Evolutionary conservation across 257 asterid species (phyloP), one percentile per base, ranked within the genome.

Genomic region (Hygrophila difformis): DNA sequence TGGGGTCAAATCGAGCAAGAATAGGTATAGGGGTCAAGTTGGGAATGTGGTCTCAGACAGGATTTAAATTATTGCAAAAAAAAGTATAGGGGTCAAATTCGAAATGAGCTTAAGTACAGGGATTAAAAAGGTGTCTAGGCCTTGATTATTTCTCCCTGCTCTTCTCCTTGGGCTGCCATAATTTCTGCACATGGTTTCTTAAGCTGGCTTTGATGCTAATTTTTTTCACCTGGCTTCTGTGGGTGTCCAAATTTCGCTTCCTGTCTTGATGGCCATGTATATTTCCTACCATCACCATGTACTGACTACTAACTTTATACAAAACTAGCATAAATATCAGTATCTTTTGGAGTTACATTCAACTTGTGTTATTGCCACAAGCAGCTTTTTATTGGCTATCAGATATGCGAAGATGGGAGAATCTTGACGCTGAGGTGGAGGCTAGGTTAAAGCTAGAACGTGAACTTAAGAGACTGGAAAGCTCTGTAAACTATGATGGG

Each of bases 401-500:
- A 13, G 57, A 43, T 44, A 26, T 40, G 34, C 38, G 20, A 41
- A 49, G 61, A 54, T 47, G 64, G 60, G 60, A 51, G 60, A 41
- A 45, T 41, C 16, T 33, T 39, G 38, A 34, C 44, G 59, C 38
- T n/a, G 64, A 41, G 33, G 35, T 46, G 21, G 59, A 49, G 57
- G 46, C 49, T 50, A 42, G 47, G 43, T 23, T 52, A 37, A 67
- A 61, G 65, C 68, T 20, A 42, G 69, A 61, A 40, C 56, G 66
- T 19, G 62, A 67, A 52, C 65, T 56, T 39, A 67, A 52, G 62
- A 61, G 65, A 41, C 62, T 62, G 49, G 26, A 48, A 44, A 68
- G 49, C 49, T 49, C 70, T 3, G 47, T 67, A 35, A 67, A 52
- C 52, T 67, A 61, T 39, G 19, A 44, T 18, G 37, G 44, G 49